Conservation (phyloP, 495 filamentous ascomycete genomes). For the Amniculicola lignicola region DNA sequence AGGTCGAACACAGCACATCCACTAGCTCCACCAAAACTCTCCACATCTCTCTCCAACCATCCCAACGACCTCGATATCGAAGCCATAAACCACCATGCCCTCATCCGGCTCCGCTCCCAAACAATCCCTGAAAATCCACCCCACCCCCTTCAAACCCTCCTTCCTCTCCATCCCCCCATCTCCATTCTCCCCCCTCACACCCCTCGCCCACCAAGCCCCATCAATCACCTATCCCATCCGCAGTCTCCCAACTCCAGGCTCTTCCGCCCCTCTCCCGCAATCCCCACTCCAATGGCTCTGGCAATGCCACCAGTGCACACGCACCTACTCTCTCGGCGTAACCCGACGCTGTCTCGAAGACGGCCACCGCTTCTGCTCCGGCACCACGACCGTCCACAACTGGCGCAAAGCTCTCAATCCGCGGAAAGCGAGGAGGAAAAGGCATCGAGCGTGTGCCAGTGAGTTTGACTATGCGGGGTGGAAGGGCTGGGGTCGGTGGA, state of each 20-base stretch:
- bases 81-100: slow-evolving; percentile 1
- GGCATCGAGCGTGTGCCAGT: slow-evolving; percentile 44
- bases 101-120: background rate
- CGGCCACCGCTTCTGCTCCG: slow-evolving; percentile 50
- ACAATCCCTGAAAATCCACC: slow-evolving; percentile 12
- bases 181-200: slow-evolving; percentile 39
- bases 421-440: slow-evolving; percentile 18
- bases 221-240: background rate
- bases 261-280: slow-evolving; percentile 9
- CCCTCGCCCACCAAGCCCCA: slow-evolving; percentile 3
- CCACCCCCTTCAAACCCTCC: slow-evolving; percentile 39
- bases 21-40: background rate
- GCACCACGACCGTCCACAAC: slow-evolving; percentile 39
- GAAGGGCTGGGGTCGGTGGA: slow-evolving; percentile 44
- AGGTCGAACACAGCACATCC: no score
- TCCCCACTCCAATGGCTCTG: slow-evolving; percentile 46
- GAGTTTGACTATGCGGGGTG: slow-evolving; percentile 52
- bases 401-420: slow-evolving; percentile 28
- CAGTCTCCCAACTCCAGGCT: background rate
- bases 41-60: background rate
- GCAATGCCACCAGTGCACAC: slow-evolving; percentile 48
- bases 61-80: background rate
- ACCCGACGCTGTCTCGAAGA: slow-evolving; percentile 51
- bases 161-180: slow-evolving; percentile 39
- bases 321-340: slow-evolving; percentile 43